Evolutionary conservation across 768 basidiomycete genomes (phyloP).

Genomic region (Mycena rebaudengoi): DNA sequence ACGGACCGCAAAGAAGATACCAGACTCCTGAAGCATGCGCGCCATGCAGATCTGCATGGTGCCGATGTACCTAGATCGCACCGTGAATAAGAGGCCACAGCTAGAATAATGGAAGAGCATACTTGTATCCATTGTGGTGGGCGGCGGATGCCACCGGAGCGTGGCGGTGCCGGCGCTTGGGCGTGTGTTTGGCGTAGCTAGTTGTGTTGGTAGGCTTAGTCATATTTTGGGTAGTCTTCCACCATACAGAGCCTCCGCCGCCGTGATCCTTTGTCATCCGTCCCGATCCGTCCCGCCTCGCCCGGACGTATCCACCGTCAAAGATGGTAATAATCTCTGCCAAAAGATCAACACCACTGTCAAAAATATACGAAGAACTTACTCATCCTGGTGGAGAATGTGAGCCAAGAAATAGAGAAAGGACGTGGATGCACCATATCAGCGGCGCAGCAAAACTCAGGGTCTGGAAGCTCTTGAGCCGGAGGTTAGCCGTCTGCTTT

Average conservation of each 20-base stretch:
- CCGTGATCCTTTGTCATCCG: too few species aligned
- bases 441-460: constrained; percentile 89
- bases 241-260: too few species aligned
- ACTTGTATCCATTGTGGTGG: too few species aligned
- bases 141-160: too few species aligned
- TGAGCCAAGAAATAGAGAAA: neutral
- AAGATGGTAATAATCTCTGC: constrained; percentile 85
- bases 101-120: constrained; percentile 29
- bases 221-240: too few species aligned
- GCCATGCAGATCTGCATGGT: constrained; percentile 95
- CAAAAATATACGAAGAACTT: constrained; percentile 37
- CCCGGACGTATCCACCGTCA: too few species aligned
- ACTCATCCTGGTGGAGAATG: constrained; percentile 75
- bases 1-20: constrained; percentile 88
- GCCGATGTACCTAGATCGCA: constrained; percentile 77
- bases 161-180: too few species aligned
- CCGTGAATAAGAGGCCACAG: neutral
- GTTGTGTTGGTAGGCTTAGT: constrained; percentile 92
- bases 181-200: too few species aligned
- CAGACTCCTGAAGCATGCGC: constrained; percentile 92
- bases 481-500: constrained; percentile 47
- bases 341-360: too few species aligned
- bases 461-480: constrained; percentile 84
- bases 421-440: constrained; percentile 69
- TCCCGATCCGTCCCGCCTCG: too few species aligned